Evolutionary conservation across 305 asterid species (phyloP).

Genomic region (Coffea humblotiana): DNA sequence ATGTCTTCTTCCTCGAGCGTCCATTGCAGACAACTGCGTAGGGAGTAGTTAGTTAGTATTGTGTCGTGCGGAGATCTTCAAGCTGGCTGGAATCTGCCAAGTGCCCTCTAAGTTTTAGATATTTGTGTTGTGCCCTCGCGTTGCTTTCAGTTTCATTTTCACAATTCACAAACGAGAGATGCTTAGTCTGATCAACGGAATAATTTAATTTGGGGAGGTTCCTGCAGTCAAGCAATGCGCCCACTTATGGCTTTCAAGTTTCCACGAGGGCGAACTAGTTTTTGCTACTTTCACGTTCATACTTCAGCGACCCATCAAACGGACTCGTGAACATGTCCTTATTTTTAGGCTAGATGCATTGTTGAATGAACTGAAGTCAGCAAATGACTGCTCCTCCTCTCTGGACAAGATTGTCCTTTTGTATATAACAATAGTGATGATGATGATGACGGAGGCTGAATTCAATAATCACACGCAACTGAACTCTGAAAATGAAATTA

Average conservation of each 20-base stretch:
- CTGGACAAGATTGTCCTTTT: not conserved
- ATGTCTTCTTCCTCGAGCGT: constrained; percentile 8
- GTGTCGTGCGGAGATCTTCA: not conserved
- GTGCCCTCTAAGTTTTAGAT: not conserved
- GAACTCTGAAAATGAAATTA: not conserved
- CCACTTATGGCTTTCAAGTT: not conserved
- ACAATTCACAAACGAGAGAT: not conserved
- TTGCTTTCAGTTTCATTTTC: constrained; percentile 2
- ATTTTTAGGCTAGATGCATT: not conserved
- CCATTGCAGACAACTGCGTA: constrained; percentile 15
- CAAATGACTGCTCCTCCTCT: not conserved
- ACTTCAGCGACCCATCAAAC: not conserved
- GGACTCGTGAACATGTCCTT: not conserved
- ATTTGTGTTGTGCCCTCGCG: not conserved
- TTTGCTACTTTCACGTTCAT: not conserved
- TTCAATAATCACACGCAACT: not conserved
- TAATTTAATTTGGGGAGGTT: not conserved
- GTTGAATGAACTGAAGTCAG: not conserved
- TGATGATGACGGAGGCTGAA: not conserved
- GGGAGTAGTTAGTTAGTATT: not conserved
- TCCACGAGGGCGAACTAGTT: not conserved
- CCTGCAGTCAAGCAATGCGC: not conserved
- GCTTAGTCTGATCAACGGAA: not conserved
- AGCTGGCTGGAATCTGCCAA: not conserved
- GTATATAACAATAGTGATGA: not conserved